Evolutionary conservation across 2,329 filamentous ascomycete genomes (phyloP).

Genomic region (Xylariaceae sp.): DNA sequence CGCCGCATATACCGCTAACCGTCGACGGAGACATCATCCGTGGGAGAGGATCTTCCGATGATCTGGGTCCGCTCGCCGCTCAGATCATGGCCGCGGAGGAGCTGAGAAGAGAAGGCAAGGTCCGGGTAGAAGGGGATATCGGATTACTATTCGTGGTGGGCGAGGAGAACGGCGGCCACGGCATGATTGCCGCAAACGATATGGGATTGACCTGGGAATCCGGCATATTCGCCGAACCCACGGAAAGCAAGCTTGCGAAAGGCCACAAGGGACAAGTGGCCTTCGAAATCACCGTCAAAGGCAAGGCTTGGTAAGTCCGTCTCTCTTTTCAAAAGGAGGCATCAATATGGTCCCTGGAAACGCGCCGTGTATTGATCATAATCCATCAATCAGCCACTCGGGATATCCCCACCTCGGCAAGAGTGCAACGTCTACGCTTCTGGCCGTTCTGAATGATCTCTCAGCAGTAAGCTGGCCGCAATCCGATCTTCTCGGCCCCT

Average conservation of each 20-base stretch:
- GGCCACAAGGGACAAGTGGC: slow-evolving; percentile 46
- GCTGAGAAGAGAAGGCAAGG: slow-evolving; percentile 22
- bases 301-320: slow-evolving; percentile 23
- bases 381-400: slow-evolving; percentile 26
- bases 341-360: background rate
- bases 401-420: slow-evolving; percentile 33
- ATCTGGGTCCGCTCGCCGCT: slow-evolving; percentile 38
- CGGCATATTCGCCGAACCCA: slow-evolving; percentile 50
- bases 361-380: background rate
- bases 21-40: slow-evolving; percentile 35
- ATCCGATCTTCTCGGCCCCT: slow-evolving; percentile 35
- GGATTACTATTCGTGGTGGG: slow-evolving; percentile 38
- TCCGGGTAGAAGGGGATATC: slow-evolving; percentile 25
- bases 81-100: slow-evolving; percentile 43
- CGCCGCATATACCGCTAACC: slow-evolving; percentile 48
- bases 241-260: slow-evolving; percentile 46
- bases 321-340: too few species aligned
- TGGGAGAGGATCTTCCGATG: slow-evolving; percentile 41
- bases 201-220: slow-evolving; percentile 39
- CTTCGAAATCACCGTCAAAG: slow-evolving; percentile 29
- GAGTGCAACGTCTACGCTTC: slow-evolving; percentile 32
- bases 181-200: slow-evolving; percentile 46
- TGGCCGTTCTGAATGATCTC: slow-evolving; percentile 31
- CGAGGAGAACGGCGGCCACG: slow-evolving; percentile 48
- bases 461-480: slow-evolving; percentile 29